These are phyloP conservation scores for Seminavis robusta DNA, from an alignment of 108 stramenopile species.

Conservation along the genomic window DNA sequence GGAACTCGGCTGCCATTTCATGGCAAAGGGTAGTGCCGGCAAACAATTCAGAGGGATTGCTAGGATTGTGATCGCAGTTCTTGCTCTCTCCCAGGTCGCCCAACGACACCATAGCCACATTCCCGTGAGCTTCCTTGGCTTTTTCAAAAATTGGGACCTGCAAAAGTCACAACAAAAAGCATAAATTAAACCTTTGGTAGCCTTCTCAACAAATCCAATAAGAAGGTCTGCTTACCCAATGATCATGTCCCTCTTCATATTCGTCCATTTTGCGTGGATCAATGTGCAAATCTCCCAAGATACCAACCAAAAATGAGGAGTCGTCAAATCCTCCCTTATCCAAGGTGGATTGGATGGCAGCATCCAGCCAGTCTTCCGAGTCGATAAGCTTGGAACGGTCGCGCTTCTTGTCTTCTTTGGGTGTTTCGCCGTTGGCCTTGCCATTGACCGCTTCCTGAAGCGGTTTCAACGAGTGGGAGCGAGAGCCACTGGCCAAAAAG, in stretches of 20 bases:
- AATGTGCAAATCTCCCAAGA: constrained; percentile 79
- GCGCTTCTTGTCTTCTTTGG: too few species aligned
- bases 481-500: too few species aligned
- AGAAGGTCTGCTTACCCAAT: constrained; percentile 32
- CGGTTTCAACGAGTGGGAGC: too few species aligned
- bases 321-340: background rate
- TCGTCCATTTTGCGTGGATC: constrained; percentile 74
- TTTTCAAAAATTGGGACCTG: constrained; percentile 52
- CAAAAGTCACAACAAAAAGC: too few species aligned
- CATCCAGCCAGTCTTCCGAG: background rate
- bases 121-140: constrained; percentile 50
- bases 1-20: constrained; percentile 26
- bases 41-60: constrained; percentile 20
- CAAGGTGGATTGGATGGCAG: constrained; percentile 1
- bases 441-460: too few species aligned
- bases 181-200: too few species aligned
- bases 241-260: constrained; percentile 30
- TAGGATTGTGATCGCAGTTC: constrained; percentile 10
- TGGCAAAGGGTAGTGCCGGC: constrained; percentile 44
- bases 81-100: constrained; percentile 47
- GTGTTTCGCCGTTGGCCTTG: too few species aligned
- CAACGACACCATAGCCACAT: constrained; percentile 37
- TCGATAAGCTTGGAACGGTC: constrained; percentile 2
- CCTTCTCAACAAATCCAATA: constrained; percentile 58
- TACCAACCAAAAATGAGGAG: constrained; percentile 35